Conservation (phyloP, 345 rosid genomes). For the Salix dunnii region DNA sequence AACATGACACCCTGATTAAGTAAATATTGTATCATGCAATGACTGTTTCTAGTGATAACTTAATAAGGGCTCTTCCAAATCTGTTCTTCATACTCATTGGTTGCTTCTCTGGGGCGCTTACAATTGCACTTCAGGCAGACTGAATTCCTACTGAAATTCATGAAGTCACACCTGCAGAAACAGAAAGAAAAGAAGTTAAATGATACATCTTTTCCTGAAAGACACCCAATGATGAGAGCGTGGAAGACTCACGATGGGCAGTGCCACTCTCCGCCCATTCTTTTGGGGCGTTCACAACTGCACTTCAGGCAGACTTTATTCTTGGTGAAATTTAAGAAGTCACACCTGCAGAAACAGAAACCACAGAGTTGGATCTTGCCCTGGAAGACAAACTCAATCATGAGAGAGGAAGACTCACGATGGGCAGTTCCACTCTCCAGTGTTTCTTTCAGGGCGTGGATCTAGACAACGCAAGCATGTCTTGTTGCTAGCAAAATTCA, state of each 20-base stretch:
- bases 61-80: constrained; percentile 30
- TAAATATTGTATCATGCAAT: too few species aligned
- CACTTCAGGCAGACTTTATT: constrained; percentile 55
- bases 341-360: constrained; percentile 49
- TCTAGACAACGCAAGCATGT: constrained; percentile 57
- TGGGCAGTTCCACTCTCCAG: constrained; percentile 97
- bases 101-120: constrained; percentile 13
- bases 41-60: background rate
- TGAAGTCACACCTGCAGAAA: constrained; percentile 59
- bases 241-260: constrained; percentile 71
- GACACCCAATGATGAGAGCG: background rate
- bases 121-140: constrained; percentile 45
- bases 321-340: constrained; percentile 66
- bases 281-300: constrained; percentile 4
- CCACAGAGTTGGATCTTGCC: background rate
- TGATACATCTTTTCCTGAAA: background rate
- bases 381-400: background rate
- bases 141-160: constrained; percentile 63
- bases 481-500: constrained; percentile 85
- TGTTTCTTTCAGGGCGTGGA: constrained; percentile 56
- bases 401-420: constrained; percentile 45
- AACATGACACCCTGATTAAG: too few species aligned
- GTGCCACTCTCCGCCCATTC: constrained; percentile 63
- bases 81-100: constrained; percentile 28
- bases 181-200: constrained; percentile 8